Conservation (phyloP, 768 basidiomycete species). For the Podaxis sp. region DNA sequence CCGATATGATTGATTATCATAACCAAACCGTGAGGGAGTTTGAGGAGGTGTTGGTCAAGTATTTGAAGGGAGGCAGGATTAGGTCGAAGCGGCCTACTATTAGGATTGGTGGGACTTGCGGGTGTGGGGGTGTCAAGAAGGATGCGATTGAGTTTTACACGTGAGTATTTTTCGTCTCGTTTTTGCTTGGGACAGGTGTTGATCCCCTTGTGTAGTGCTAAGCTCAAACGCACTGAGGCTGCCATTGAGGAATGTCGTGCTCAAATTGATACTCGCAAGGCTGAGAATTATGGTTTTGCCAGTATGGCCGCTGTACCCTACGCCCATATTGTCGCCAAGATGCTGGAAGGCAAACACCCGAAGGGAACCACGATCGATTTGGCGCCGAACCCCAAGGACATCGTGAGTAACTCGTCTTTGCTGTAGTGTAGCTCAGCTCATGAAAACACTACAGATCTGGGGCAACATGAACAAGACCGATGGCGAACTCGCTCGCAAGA, state of each 20-base stretch:
- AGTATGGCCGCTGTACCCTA: conserved; percentile 88
- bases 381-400: conserved; percentile 89
- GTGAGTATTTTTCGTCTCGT: conserved; percentile 41
- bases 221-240: conserved; percentile 65
- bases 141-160: conserved; percentile 96
- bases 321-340: conserved; percentile 80
- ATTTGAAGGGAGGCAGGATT: conserved; percentile 80
- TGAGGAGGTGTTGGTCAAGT: conserved; percentile 85
- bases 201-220: conserved; percentile 33
- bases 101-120: conserved; percentile 73
- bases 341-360: conserved; percentile 64
- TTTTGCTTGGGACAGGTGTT: background rate
- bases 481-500: conserved; percentile 63
- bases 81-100: conserved; percentile 82
- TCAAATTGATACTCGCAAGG: conserved; percentile 69
- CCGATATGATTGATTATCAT: conserved; percentile 88
- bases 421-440: background rate
- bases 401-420: conserved; percentile 43
- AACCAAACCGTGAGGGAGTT: conserved; percentile 94
- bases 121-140: conserved; percentile 79
- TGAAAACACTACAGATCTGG: conserved; percentile 65
- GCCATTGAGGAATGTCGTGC: conserved; percentile 72
- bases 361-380: conserved; percentile 70
- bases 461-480: conserved; percentile 78
- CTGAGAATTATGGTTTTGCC: conserved; percentile 91